These are phyloP conservation scores for Lachnellula arida DNA, from an alignment of 2,329 filamentous ascomycete species.

Conservation along the genomic window DNA sequence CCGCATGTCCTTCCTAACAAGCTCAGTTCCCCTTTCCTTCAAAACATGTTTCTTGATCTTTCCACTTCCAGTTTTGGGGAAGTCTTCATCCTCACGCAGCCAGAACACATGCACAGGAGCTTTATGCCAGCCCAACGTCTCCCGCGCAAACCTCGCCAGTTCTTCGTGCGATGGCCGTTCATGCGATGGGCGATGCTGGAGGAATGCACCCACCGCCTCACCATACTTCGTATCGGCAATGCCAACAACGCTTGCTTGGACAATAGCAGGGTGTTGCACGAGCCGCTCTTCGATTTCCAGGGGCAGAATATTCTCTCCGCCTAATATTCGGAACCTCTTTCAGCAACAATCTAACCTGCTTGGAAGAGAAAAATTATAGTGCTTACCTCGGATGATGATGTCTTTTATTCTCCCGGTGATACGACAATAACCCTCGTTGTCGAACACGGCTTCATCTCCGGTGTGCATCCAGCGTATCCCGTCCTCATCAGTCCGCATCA, in stretches of 20 bases:
- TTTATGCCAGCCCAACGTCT: no score
- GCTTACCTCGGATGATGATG: constrained; percentile 59
- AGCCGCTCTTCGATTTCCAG: constrained; percentile 68
- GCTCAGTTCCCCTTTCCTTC: no score
- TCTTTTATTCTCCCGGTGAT: constrained; percentile 69
- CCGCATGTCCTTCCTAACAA: no score
- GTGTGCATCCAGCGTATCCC: constrained; percentile 45
- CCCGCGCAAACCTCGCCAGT: no score
- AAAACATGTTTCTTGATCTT: no score
- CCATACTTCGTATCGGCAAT: constrained; percentile 61
- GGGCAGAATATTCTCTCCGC: constrained; percentile 56
- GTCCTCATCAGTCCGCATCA: constrained; percentile 27
- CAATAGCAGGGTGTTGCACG: constrained; percentile 49
- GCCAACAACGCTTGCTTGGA: constrained; percentile 58
- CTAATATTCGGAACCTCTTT: constrained; percentile 22
- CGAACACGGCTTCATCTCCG: constrained; percentile 49
- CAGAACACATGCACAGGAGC: no score
- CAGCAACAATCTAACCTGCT: not conserved
- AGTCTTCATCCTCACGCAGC: no score
- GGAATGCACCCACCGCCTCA: not conserved
- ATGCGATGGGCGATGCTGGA: no score
- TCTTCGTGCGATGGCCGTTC: no score
- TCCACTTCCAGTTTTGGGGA: no score
- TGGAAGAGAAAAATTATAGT: not conserved
- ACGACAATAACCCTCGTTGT: constrained; percentile 39